Evolutionary conservation across 2,329 filamentous ascomycete genomes (phyloP).

Genomic region (Pseudocercospora musae): DNA sequence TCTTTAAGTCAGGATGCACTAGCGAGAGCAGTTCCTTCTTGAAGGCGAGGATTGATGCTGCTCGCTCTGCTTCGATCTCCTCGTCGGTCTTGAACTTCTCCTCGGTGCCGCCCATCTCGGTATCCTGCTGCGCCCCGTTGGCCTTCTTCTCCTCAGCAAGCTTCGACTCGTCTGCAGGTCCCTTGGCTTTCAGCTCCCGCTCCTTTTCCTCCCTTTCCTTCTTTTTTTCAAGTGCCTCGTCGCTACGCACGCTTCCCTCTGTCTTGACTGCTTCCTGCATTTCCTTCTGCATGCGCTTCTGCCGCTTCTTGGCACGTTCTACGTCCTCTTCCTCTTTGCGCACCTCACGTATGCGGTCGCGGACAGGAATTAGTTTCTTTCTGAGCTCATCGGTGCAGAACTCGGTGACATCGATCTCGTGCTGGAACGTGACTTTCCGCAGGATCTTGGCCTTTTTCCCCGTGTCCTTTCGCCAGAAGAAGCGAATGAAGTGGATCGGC

Average conservation of each 20-base stretch:
- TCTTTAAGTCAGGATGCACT: constrained; percentile 69
- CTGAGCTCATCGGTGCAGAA: constrained; percentile 91
- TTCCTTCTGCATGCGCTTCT: constrained; percentile 66
- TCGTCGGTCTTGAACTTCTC: constrained; percentile 92
- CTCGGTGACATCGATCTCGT: constrained; percentile 87
- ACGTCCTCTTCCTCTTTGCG: constrained; percentile 93
- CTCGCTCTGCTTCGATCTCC: constrained; percentile 82
- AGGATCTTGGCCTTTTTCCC: constrained; percentile 99
- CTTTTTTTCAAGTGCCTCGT: constrained; percentile 81
- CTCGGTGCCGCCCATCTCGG: constrained; percentile 71
- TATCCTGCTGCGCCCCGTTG: constrained; percentile 59
- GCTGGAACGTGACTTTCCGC: constrained; percentile 95
- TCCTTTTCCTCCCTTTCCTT: constrained; percentile 67
- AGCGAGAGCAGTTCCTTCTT: constrained; percentile 85
- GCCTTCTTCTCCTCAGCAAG: constrained; percentile 46
- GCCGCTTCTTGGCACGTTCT: constrained; percentile 85
- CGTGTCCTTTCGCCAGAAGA: constrained; percentile 94
- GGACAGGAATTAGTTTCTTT: constrained; percentile 79
- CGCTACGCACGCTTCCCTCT: constrained; percentile 27
- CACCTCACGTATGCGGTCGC: constrained; percentile 92
- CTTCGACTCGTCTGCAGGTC: constrained; percentile 42
- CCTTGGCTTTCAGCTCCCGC: constrained; percentile 33
- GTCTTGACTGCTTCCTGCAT: constrained; percentile 49
- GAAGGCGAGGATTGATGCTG: constrained; percentile 67
- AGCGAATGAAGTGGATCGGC: constrained; percentile 94